Conservation (phyloP, 2,329 filamentous ascomycete genomes). For the Blastomyces emzantsi region DNA sequence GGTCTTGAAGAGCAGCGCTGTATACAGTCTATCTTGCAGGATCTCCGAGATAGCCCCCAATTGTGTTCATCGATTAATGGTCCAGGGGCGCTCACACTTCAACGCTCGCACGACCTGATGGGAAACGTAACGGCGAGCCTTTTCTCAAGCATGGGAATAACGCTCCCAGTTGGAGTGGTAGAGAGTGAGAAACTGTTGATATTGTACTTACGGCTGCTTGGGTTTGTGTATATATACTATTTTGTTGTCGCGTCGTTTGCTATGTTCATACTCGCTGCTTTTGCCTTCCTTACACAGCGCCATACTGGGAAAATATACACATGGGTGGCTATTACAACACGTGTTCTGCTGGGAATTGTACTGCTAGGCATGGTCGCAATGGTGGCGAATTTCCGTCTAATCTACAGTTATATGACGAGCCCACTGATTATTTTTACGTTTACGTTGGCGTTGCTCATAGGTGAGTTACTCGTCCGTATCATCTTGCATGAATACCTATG, state of each 20-base stretch:
- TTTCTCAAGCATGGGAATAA: slow-evolving; percentile 34
- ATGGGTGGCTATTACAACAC: slow-evolving; percentile 22
- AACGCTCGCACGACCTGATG: slow-evolving; percentile 27
- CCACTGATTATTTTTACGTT: slow-evolving; percentile 32
- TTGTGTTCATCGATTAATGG: slow-evolving; percentile 23
- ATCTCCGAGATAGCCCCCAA: slow-evolving; percentile 22
- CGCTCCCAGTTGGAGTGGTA: slow-evolving; percentile 24
- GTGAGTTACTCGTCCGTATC: slow-evolving; percentile 15
- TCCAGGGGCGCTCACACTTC: slow-evolving; percentile 19
- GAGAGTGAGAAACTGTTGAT: slow-evolving; percentile 26
- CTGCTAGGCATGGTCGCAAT: slow-evolving; percentile 26
- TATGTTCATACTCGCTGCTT: slow-evolving; percentile 31
- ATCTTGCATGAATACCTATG: neutral
- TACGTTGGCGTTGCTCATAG: slow-evolving; percentile 25
- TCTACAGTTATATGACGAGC: slow-evolving; percentile 34
- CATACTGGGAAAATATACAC: slow-evolving; percentile 20
- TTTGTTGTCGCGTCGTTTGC: slow-evolving; percentile 30
- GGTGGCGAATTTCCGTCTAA: slow-evolving; percentile 25
- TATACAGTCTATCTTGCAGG: slow-evolving; percentile 27
- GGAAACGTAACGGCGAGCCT: slow-evolving; percentile 35
- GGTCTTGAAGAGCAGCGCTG: slow-evolving; percentile 26
- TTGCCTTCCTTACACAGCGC: slow-evolving; percentile 24
- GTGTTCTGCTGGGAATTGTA: slow-evolving; percentile 24
- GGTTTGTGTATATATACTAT: slow-evolving; percentile 35
- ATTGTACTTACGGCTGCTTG: slow-evolving; percentile 31